Evolutionary conservation across 169 alveolate genomes (phyloP), one percentile per base, ranked within the genome.

Genomic region (Theileria equi): DNA sequence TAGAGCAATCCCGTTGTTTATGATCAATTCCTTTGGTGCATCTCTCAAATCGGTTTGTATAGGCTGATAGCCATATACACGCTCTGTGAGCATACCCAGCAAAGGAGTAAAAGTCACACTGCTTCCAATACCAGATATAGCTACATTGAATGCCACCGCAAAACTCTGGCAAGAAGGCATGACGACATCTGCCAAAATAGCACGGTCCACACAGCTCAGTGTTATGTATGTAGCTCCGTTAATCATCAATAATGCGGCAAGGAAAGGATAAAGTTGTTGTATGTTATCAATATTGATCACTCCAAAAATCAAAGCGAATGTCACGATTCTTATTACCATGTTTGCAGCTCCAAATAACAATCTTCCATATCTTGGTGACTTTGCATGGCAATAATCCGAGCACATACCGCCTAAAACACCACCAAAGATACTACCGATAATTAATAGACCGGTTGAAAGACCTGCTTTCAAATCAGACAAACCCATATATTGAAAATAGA

Each of bases 181-280:
- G 16, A 92, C 95, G 40, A 93, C 91, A 31, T 91, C 95, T 2
- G 95, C 84, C 36, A 93, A 79, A 5, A 93, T 85, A 4, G 97
- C 95, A 52, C 96, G 62, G 57, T 89, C 93, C 35, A 93, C 94
- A 3, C 94, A 93, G 48, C 90, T 93, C n/a, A 94, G 95, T 11
- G 96, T 91, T 69, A 93, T 88, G 16, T 93, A 89, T 16, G 93
- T 74, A 41, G 91, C 65, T 25, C 97, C 97, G 41, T 91, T 66
- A 19, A 88, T 50, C 58, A 90, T 81, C 36, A 94, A 49, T 7
- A 28, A 54, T 36, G 38, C 16, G n/a, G 65, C 65, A 28, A 54
- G 52, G 34, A 54, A 32, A 1, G 49, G 49, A 29, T n/a, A 54
- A 28, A 54, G 65, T 3, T 38, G 26, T 8, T 54, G 10, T 17